Evolutionary conservation across 805 yeast species (phyloP), one percentile per base, ranked within the genome.

Genomic region (Myxozyma neotropica): DNA sequence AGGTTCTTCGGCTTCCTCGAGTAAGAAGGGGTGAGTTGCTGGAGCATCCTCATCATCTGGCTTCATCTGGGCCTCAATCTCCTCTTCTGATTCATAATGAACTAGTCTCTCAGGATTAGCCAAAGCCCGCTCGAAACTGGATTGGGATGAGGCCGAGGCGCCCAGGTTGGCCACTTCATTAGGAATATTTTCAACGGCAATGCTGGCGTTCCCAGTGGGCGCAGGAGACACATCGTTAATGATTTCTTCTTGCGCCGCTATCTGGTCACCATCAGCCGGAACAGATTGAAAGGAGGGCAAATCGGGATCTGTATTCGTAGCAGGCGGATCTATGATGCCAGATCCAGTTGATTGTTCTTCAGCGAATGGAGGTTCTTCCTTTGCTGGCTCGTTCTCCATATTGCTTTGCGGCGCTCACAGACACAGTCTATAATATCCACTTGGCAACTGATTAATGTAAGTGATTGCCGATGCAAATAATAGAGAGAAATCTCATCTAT

Each of bases 1-100:
- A 31, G 50, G n/a, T 29, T 10, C 33, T 17, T 46, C 50, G 24
- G 50, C 39, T 23, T 46, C 50, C 50, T 46, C 50, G 13, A 46
- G 38, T 2, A 17, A 13, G 19, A 46, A 46, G 5, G 50, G 50
- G 21, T 46, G 50, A 10, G 50, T 46, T 23, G 39, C 39, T n/a
- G 39, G 24, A 19, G 50, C 50, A 8, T 31, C 50, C n/a, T 31
- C 50, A 1, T n/a, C 39, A 6, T 29, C 23, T 8, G 26, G 21
- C 8, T 17, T 44, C 17, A 15, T 17, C 21, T 13, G 23, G 12
- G 35, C 21, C 15, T 21, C 48, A 5, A 44, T 15, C 26, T 44
- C 48, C 15, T 44, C 33, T 24, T 44, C 48, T 2, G 48, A 44
- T 3, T 44, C 35, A 24, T 44, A 44, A 8, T 17, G 24, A 17